Percentiles rank a stretch among this genome's conserved stretches.
Conservation (phyloP, 2,329 filamentous ascomycete species). For the Chaetomium olivaceum region DNA sequence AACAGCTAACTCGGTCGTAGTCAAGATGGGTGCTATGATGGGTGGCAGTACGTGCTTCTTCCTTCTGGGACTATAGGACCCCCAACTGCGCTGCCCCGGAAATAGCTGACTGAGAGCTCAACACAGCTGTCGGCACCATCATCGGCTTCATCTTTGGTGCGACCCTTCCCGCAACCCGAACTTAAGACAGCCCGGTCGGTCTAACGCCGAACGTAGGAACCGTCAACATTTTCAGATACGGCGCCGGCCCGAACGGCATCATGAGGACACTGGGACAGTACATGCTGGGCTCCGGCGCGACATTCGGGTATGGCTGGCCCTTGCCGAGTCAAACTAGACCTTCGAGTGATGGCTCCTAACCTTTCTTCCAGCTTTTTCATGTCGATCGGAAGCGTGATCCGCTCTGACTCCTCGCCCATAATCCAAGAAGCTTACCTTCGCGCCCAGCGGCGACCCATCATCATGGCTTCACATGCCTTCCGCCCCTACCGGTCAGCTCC, state of each 20-base stretch:
- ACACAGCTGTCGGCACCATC: conserved; percentile 83
- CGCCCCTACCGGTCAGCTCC: conserved; percentile 36
- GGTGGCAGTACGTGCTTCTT: conserved; percentile 75
- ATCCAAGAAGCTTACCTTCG: conserved; percentile 73
- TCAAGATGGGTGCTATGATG: conserved; percentile 99
- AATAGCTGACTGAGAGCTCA: conserved; percentile 36
- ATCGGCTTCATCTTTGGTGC: conserved; percentile 97
- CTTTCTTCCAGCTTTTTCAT: conserved; percentile 77
- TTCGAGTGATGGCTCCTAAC: conserved; percentile 17
- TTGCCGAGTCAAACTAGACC: background rate
- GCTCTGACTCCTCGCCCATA: conserved; percentile 81
- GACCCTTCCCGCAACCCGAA: background rate
- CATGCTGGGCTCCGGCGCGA: conserved; percentile 92
- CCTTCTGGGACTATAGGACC: background rate
- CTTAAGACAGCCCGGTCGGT: background rate
- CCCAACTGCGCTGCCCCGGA: background rate
- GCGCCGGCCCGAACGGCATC: conserved; percentile 88
- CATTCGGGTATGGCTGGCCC: conserved; percentile 73
- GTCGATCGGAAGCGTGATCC: conserved; percentile 96
- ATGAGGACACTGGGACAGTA: conserved; percentile 94
- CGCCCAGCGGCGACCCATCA: conserved; percentile 72
- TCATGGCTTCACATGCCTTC: conserved; percentile 52
- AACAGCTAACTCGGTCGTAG: conserved; percentile 50
- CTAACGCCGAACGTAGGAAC: conserved; percentile 61
- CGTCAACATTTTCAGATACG: conserved; percentile 93